These are phyloP conservation scores for Aaosphaeria pasadenensis DNA, from an alignment of 2,329 filamentous ascomycete genomes.

Conservation along the genomic window DNA sequence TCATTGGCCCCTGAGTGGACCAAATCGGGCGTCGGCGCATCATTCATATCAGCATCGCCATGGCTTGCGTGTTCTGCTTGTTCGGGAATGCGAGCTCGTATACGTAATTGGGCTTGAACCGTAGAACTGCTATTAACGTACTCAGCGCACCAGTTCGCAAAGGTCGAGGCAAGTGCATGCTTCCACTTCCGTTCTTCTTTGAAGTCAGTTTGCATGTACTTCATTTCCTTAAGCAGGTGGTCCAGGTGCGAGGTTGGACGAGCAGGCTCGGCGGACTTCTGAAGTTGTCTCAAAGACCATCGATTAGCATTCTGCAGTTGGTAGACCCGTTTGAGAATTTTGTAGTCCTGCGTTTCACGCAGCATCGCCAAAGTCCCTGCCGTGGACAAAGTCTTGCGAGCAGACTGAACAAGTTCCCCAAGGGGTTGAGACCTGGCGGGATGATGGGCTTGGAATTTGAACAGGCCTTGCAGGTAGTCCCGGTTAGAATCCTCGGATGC, in stretches of 20 bases:
- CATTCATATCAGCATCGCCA: conserved; percentile 34
- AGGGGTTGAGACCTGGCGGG: conserved; percentile 53
- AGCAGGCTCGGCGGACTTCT: conserved; percentile 76
- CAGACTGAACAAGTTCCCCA: conserved; percentile 73
- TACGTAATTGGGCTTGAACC: conserved; percentile 65
- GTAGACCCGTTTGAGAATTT: conserved; percentile 82
- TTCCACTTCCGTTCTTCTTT: conserved; percentile 95
- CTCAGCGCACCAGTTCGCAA: conserved; percentile 80
- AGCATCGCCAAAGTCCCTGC: conserved; percentile 79
- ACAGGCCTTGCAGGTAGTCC: conserved; percentile 64
- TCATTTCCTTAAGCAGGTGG: conserved; percentile 83
- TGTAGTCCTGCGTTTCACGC: conserved; percentile 82
- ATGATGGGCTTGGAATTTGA: conserved; percentile 56
- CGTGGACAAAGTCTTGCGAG: conserved; percentile 87
- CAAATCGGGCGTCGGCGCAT: conserved; percentile 39
- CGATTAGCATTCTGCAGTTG: conserved; percentile 86
- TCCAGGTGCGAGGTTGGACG: conserved; percentile 80
- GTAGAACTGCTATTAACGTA: conserved; percentile 68
- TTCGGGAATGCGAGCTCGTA: conserved; percentile 50
- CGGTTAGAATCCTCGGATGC: conserved; percentile 45
- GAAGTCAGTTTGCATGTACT: conserved; percentile 98
- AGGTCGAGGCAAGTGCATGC: conserved; percentile 70
- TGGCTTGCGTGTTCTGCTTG: conserved; percentile 3
- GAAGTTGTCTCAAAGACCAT: conserved; percentile 88
- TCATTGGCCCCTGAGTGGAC: conserved; percentile 36